A percentile compares a stretch with the other conserved stretches of the same genome.
These are phyloP conservation scores for Vaccinium macrocarpon DNA, from an alignment of 148 eudicot genomes.

Conservation along the genomic window DNA sequence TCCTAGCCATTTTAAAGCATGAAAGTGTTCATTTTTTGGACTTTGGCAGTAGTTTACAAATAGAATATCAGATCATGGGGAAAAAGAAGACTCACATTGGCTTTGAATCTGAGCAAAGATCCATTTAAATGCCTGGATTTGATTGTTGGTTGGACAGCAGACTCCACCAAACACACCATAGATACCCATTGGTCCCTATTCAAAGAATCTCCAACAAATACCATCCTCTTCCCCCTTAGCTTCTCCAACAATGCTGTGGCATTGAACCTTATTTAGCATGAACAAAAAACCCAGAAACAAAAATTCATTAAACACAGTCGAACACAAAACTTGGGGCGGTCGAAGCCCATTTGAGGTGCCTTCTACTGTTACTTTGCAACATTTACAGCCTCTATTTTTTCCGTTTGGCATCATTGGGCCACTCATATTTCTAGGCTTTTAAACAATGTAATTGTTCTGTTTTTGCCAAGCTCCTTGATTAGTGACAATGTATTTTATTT, in stretches of 20 bases:
- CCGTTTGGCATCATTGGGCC: no score
- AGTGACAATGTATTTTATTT: not conserved
- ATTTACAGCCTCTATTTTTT: no score
- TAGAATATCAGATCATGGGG: not conserved
- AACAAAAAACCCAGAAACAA: constrained; percentile 17
- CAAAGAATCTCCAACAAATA: constrained; percentile 79
- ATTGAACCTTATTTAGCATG: constrained; percentile 55
- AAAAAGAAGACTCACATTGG: constrained; percentile 40
- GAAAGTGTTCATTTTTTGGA: not conserved
- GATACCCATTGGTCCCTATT: constrained; percentile 93
- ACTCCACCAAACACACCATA: constrained; percentile 68
- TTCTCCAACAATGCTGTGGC: constrained; percentile 67
- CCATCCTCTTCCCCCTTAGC: constrained; percentile 69
- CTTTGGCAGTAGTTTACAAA: not conserved
- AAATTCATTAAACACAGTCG: not conserved
- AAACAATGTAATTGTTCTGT: not conserved
- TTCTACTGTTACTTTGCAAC: no score
- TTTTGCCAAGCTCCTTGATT: not conserved
- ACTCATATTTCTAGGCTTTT: no score
- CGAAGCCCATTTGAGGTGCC: no score
- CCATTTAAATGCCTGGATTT: constrained; percentile 56
- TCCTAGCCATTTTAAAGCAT: not conserved
- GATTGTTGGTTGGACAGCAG: constrained; percentile 39
- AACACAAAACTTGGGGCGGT: no score
- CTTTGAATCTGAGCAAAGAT: constrained; percentile 57